A percentile compares a stretch with the other conserved stretches of the same genome.
Conservation (phyloP, 176 grass and related monocot genomes). For the Oryza longistaminata region DNA sequence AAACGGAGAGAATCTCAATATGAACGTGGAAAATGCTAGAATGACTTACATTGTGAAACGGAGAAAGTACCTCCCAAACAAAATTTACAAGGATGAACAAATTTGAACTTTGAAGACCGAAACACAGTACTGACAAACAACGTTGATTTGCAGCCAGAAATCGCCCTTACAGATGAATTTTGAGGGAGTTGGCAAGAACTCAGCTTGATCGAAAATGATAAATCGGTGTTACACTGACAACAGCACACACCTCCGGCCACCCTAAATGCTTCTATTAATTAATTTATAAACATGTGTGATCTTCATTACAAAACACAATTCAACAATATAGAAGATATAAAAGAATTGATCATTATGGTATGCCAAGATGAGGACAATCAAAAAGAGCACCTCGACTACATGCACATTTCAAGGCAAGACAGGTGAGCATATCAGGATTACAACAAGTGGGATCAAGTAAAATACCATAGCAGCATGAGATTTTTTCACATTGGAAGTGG, state of each 20-base stretch:
- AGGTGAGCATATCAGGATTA: background rate
- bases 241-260: background rate
- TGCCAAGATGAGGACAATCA: background rate
- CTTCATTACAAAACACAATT: constrained; percentile 17
- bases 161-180: background rate
- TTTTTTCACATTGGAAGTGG: background rate
- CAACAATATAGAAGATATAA: constrained; percentile 24
- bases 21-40: no score
- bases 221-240: background rate
- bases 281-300: constrained; percentile 4
- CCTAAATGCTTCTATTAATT: constrained; percentile 11
- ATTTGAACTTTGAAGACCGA: background rate
- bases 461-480: background rate
- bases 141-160: background rate
- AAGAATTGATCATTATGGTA: constrained; percentile 35
- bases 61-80: no score
- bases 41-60: no score
- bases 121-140: background rate
- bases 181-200: background rate
- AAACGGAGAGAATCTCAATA: no score
- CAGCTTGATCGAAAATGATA: constrained; percentile 2
- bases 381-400: constrained; percentile 18
- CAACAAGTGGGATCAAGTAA: background rate
- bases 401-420: background rate
- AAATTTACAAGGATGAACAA: background rate